Evolutionary conservation across 345 rosid species (phyloP), one percentile per base, ranked within the genome.

Genomic region (Hibiscus mutabilis): DNA sequence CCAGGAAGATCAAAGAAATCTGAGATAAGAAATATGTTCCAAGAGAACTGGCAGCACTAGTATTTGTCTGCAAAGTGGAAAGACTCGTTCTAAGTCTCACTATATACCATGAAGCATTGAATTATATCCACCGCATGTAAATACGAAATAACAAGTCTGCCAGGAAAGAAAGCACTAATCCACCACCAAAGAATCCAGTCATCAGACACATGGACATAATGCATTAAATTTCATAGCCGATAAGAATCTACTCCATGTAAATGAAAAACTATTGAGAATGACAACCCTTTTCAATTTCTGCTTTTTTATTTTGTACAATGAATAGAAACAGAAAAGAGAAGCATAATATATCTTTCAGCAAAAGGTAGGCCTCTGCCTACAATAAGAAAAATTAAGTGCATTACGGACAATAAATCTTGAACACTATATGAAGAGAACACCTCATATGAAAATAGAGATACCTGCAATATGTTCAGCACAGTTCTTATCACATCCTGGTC

Each of bases 391-490:
- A 70, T 42, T 4, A 49, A 53, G 25, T n/a, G 5, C 24, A 5
- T 31, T 33, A 55, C 8, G 31, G 55, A 31, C 21, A 16, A 33
- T 51, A 19, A 60, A 37, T 33, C 14, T 25, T 16, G 0, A 61
- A 42, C 44, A 6, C 51, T 18, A 44, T 21, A 46, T 15, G 15
- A 66, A 14, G 40, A 56, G 11, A 2, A 27, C 0, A 11, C 53
- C 19, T 33, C 18, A 55, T 55, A 22, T 55, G 21, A 8, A 9
- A 27, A 62, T 60, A 72, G 31, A 67, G 5, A 69, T 73, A 91
- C 99, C 99, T 96, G 99, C 76, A 92, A 75, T 72, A 92, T 96
- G 74, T 96, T 96, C 60, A 96, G 93, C 70, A 96, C 97, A 37
- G 95, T 82, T 77, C 96, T 85, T 66, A 96, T 92, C 77, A 96